Evolutionary conservation across 2,329 filamentous ascomycete species (phyloP), one percentile per base, ranked within the genome.

Genomic region (Gnomoniopsis smithogilvyi): DNA sequence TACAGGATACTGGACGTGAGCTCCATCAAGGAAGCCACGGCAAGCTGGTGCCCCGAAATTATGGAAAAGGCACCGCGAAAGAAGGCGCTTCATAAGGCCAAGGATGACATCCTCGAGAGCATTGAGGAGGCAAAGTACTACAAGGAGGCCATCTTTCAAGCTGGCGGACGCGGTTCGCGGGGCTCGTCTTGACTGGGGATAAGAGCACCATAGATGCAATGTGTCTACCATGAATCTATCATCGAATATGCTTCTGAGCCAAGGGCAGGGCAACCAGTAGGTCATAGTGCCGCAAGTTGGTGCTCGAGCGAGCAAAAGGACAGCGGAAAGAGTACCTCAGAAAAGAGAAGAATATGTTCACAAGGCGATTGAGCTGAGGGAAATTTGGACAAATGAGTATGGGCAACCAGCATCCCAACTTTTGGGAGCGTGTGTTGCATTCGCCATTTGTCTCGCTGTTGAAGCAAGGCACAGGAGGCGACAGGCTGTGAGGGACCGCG

Each of bases 1-100:
- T 92, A 99, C 74, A 85, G 95, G 17, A 90, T 99, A 63, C 76
- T 98, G 51, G 95, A 99, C 71, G 92, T 98, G 56, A 97, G 92
- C 73, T 84, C 87, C 50, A 84, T 98, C 69, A 98, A 98, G 76
- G 95, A 99, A 77, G 93, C 91, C 22, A 90, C 88, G 19, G 84
- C 86, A 64, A 82, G 94, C 49, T 99, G 95, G 94, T 87, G 86
- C 47, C 80, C 81, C 1, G 72, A 78, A n/a, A 79, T 83, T 8
- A 71, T 90, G 10, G 69, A 90, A 62, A 77, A 79, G 48, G 86
- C 84, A 30, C 93, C 94, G 14, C 73, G 69, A 63, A 98, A 98
- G 79, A 83, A 83, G 70, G 85, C 84, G 41, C 77, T 87, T 54
- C 95, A 99, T 76, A 85, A 94, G 73, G 95, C 95, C 0, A 86